Conservation (phyloP, 179 eudicot genomes). For the Drosera spatulata region DNA sequence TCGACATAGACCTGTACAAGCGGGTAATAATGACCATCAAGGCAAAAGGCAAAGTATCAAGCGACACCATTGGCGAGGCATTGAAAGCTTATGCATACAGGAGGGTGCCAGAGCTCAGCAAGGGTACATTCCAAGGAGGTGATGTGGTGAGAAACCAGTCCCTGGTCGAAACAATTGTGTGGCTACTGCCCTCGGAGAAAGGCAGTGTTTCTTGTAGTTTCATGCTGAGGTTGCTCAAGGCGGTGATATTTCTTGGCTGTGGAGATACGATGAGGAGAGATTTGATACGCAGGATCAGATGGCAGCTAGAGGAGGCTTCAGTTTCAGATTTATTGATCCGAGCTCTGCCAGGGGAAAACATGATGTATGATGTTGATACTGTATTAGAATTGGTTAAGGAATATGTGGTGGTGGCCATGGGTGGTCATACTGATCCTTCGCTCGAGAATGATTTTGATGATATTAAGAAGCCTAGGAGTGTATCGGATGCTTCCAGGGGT, state of each 20-base stretch:
- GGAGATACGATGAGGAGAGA: slow-evolving; percentile 1
- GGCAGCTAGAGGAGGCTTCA: slow-evolving; percentile 11
- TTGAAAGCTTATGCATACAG: slow-evolving; percentile 64
- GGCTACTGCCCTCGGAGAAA: slow-evolving; percentile 8
- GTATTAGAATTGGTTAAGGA: slow-evolving; percentile 6
- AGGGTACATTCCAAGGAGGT: slow-evolving; percentile 12
- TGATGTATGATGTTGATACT: not conserved
- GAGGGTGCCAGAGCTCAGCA: slow-evolving; percentile 41
- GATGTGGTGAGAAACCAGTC: slow-evolving; percentile 21
- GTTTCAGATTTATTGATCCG: slow-evolving; percentile 10
- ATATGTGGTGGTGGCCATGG: not conserved
- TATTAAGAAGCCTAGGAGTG: not conserved
- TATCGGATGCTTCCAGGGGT: slow-evolving; percentile 5
- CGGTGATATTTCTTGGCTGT: slow-evolving; percentile 4
- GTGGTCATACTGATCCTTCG: not conserved
- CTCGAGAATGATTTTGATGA: slow-evolving; percentile 5
- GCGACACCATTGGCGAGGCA: slow-evolving; percentile 83
- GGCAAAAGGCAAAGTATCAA: slow-evolving; percentile 32
- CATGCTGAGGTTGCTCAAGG: slow-evolving; percentile 8
- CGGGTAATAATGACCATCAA: slow-evolving; percentile 47
- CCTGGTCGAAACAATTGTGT: slow-evolving; percentile 2
- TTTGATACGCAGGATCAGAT: slow-evolving; percentile 4
- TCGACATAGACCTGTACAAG: slow-evolving; percentile 61
- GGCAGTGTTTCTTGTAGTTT: slow-evolving; percentile 9
- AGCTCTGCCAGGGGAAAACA: not conserved